Base-by-base conservation (phyloP, 306 rosid genomes). In the Purshia tridentata region DNA sequence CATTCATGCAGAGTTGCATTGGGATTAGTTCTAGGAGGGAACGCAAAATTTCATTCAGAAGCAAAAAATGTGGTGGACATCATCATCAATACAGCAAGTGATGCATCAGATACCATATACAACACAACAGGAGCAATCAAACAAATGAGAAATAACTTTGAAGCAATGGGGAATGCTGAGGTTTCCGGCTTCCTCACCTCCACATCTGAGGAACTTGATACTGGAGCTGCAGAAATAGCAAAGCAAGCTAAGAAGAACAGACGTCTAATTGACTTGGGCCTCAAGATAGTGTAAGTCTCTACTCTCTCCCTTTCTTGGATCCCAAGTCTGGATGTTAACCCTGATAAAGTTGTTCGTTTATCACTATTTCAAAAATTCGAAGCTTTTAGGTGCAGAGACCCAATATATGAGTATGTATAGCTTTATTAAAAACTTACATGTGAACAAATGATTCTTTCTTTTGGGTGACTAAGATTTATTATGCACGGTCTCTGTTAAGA, bases 21-120 rank as follows among this genome's bases (percentile, higher is more conserved):
- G 45, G 93, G 90, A 37, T 11, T 92, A 62, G 90, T 81, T 37
- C 48, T 89, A 14, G 93, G 75, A 6, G 91, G 90, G 47, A 88
- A 82, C 67, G 75, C 69, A 16, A 88, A 78, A 29, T 88, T 88
- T 71, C 65, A 85, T 70, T 84, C 74, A 49, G 65, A 86, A 55
- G 90, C 84, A 18, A 81, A 81, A 57, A 75, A 70, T 18, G 83
- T 90, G 15, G 86, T 86, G 76, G 72, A 81, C 39, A 74, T 87
- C 63, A 69, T 92, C 62, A 83, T 86, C 16, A 81, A 80, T 45
- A 89, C 93, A 19, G 90, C 93, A 54, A 74, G 83, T 71, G 84
- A 84, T 16, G 96, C 93, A 48, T 78, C 96, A 63, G 69, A 78
- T 54, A 86, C 86, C 22, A 78, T 92, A 40, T 67, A 72, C 75